phyloP scores from a whole-genome alignment of 257 asterid species.

The Capsicum rhomboideum region DNA sequence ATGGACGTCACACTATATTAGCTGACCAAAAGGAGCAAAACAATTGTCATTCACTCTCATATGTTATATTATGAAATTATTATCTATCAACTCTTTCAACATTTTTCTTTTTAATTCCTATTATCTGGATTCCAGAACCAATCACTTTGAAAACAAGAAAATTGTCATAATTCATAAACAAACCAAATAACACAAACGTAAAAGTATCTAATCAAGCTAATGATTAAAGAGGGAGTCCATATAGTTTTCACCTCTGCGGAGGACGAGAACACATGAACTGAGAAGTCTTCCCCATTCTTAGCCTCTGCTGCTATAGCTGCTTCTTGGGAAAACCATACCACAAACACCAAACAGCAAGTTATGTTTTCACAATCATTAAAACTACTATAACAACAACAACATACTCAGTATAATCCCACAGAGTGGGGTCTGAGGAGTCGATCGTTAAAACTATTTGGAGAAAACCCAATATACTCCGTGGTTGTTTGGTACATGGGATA shows the following conservation, averaged over 20 bases:
- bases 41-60: not conserved
- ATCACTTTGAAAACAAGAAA: not conserved
- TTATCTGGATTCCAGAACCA: not conserved
- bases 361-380: not conserved
- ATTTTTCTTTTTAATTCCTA: not conserved
- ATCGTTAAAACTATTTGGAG: not conserved
- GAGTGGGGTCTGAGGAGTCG: too few species aligned
- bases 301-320: slow-evolving; percentile 22
- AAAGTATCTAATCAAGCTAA: not conserved
- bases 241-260: slow-evolving; percentile 41
- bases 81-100: not conserved
- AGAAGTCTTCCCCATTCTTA: slow-evolving; percentile 32
- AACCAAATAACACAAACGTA: not conserved
- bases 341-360: not conserved
- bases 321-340: not conserved
- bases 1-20: not conserved
- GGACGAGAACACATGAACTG: slow-evolving; percentile 64
- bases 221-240: not conserved
- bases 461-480: not conserved
- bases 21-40: not conserved
- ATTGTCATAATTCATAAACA: not conserved
- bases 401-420: too few species aligned
- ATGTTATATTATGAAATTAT: not conserved
- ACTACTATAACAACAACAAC: too few species aligned
- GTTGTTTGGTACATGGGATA: too few species aligned